phyloP scores from a whole-genome alignment of 129 eudicot species.

The Saussurea involucrata region DNA sequence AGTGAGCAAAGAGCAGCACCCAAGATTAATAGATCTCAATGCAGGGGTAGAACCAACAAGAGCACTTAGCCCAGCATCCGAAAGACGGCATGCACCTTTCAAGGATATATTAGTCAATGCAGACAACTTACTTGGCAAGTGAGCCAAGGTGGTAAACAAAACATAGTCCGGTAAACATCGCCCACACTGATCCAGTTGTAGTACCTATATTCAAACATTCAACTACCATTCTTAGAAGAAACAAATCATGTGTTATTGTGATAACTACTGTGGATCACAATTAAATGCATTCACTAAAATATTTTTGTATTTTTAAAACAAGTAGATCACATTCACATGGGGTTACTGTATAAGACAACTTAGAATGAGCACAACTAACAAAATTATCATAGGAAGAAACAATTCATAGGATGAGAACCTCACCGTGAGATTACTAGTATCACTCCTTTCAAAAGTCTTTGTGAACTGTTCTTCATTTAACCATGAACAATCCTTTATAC shows the following conservation, averaged over 20 bases:
- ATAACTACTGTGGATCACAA: neutral
- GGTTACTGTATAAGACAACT: neutral
- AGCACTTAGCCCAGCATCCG: constrained; percentile 70
- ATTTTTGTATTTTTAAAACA: neutral
- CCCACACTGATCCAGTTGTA: constrained; percentile 91
- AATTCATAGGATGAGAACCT: neutral
- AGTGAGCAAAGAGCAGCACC: constrained; percentile 83
- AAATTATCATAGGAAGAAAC: neutral
- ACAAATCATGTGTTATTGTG: neutral
- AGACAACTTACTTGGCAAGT: constrained; percentile 42
- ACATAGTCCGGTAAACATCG: constrained; percentile 72
- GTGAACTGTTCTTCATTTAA: constrained; percentile 56
- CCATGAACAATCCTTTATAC: constrained; percentile 87
- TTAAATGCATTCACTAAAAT: neutral
- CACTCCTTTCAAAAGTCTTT: constrained; percentile 39
- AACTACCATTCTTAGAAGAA: neutral
- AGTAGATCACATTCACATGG: neutral
- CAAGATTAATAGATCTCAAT: constrained; percentile 71
- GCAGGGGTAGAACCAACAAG: constrained; percentile 68
- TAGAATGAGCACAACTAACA: neutral
- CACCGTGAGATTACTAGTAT: constrained; percentile 58
- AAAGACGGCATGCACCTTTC: constrained; percentile 91
- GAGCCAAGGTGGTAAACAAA: constrained; percentile 43
- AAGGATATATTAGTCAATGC: constrained; percentile 67
- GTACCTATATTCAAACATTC: constrained; percentile 45